Evolutionary conservation across 202 grass and related monocot species (phyloP).

Genomic region (Brachypodium distachyon): DNA sequence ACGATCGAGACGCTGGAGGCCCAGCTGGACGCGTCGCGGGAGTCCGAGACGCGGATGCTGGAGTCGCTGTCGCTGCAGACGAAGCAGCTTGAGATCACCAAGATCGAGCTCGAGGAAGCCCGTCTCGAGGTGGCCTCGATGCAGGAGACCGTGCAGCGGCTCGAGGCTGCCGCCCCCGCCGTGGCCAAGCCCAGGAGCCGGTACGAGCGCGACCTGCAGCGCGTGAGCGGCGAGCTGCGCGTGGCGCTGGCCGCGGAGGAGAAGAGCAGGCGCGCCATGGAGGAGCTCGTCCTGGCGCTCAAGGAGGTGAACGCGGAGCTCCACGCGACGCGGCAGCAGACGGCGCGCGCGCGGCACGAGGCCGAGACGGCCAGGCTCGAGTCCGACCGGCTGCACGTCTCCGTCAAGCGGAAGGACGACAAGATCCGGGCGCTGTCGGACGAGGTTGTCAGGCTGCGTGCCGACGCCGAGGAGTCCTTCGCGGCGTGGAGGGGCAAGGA

Average conservation of each 20-base stretch:
- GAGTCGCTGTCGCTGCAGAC: constrained; percentile 67
- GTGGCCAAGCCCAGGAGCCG: constrained; percentile 11
- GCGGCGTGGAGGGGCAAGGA: constrained; percentile 59
- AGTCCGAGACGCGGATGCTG: constrained; percentile 75
- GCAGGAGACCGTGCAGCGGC: constrained; percentile 10
- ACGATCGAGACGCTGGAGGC: constrained; percentile 47
- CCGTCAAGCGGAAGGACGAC: constrained; percentile 37
- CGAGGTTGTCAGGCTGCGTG: constrained; percentile 41
- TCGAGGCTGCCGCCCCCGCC: constrained; percentile 18
- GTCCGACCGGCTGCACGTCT: constrained; percentile 35
- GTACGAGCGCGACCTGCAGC: constrained; percentile 19
- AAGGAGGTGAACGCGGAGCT: constrained; percentile 80
- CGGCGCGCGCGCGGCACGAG: constrained; percentile 38
- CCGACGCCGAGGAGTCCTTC: constrained; percentile 60
- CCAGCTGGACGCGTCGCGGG: constrained; percentile 39
- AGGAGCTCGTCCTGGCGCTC: constrained; percentile 66
- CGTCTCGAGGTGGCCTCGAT: constrained; percentile 43
- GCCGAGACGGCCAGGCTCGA: constrained; percentile 44
- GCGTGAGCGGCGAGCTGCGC: constrained; percentile 34
- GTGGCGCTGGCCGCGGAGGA: constrained; percentile 53
- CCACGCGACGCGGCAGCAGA: constrained; percentile 32
- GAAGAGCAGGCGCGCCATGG: constrained; percentile 83
- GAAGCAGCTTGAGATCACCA: constrained; percentile 90
- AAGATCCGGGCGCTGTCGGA: constrained; percentile 34
- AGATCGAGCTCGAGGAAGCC: constrained; percentile 75